Evolutionary conservation across 768 basidiomycete genomes (phyloP), one percentile per base, ranked within the genome.

Genomic region (Hypholoma sublateritium): DNA sequence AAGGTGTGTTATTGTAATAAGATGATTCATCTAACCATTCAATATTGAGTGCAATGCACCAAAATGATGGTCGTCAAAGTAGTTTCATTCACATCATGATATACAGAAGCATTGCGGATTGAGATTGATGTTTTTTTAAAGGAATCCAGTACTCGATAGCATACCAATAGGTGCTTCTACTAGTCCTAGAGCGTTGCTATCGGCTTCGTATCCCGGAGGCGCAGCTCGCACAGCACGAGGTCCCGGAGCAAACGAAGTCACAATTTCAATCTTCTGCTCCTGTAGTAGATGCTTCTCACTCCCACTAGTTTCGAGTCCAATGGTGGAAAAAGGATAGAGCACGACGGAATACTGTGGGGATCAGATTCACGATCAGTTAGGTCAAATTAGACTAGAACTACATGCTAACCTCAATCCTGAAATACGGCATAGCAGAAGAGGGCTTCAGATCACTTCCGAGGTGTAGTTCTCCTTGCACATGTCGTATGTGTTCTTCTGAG

Each of bases 401-500:
- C 17, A 5, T 4, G 6, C 37, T 24, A 45, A 77, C 77, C 72
- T 74, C 70, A 46, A 77, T 67, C 43, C 68, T 60, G 59, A 78
- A 77, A 48, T 73, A 66, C 9, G 66, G 73, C 49, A 79, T 75
- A 2, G 67, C 61, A 25, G 73, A 71, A 4, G 77, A 70, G 16
- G 75, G 71, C 57, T 72, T 75, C 47, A 72, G 56, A 39, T 73
- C 71, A 25, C 57, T 57, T 45, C 63, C 63, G 22, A 79, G 64
- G 35, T 74, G 73, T 22, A 78, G 59, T 62, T 78, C 77, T 1
- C 77, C 76, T 16, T 16, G 11, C 5, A 41, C 12, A 13, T 41
- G 39, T 41, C 39, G 13, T 41, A 41, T 17, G 14, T 41, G 12
- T 13, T 41, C 11, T 41, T 13, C 39, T 13, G 39, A 16, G 6